Conservation (phyloP, 805 yeast species). For the Lachancea waltii region DNA sequence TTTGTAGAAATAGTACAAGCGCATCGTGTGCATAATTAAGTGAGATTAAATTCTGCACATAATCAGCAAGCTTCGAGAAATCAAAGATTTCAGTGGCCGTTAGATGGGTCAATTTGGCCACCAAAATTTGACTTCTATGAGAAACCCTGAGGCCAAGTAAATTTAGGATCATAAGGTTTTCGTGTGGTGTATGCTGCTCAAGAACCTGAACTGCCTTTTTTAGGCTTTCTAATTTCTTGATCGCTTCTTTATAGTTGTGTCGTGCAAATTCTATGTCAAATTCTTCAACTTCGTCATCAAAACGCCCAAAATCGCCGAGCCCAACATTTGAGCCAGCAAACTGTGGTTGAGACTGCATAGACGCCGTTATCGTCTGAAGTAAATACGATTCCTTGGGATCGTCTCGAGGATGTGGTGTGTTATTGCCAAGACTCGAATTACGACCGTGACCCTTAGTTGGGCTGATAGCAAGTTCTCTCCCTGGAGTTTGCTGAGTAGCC, state of each 20-base stretch:
- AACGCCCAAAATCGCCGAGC: conserved; percentile 42
- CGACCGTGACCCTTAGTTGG: conserved; percentile 34
- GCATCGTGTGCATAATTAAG: conserved; percentile 45
- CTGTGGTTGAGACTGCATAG: conserved; percentile 55
- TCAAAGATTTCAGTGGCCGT: conserved; percentile 29
- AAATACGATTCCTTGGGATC: conserved; percentile 30
- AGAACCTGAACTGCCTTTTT: conserved; percentile 25
- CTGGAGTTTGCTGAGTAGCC: conserved; percentile 31
- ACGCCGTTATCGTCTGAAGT: conserved; percentile 52
- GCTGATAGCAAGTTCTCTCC: conserved; percentile 25
- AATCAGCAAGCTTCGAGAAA: conserved; percentile 21
- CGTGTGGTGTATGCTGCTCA: conserved; percentile 18
- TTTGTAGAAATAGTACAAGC: conserved; percentile 40
- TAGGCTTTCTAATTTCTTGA: conserved; percentile 31
- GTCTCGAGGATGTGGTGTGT: conserved; percentile 8
- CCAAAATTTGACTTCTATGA: conserved; percentile 29
- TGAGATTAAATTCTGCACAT: conserved; percentile 31
- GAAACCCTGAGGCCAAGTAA: conserved; percentile 31
- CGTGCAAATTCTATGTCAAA: conserved; percentile 63
- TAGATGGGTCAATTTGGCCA: conserved; percentile 33
- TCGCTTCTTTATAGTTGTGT: conserved; percentile 43
- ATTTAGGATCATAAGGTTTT: conserved; percentile 29
- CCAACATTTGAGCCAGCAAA: conserved; percentile 41
- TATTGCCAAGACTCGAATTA: conserved; percentile 8
- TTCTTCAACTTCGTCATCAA: conserved; percentile 62